These are phyloP conservation scores for Nothophaeocryptopus gaeumannii DNA, from an alignment of 2,329 filamentous ascomycete species.

Conservation along the genomic window DNA sequence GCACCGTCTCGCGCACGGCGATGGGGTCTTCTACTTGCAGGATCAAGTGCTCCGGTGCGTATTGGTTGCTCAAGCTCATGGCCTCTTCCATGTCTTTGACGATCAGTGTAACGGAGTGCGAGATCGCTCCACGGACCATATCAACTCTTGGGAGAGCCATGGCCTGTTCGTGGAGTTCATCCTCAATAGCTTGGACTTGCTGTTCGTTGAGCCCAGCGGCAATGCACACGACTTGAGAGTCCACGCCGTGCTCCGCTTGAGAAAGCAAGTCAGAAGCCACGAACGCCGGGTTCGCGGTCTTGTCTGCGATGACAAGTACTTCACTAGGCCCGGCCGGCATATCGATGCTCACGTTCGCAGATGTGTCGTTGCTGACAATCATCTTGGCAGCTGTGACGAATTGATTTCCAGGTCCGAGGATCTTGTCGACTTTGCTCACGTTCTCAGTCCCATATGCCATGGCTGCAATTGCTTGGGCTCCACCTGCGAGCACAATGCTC, in stretches of 20 bases:
- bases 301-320: conserved; percentile 92
- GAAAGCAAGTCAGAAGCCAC: conserved; percentile 92
- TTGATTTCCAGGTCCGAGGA: conserved; percentile 94
- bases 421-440: conserved; percentile 96
- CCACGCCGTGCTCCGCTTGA: conserved; percentile 94
- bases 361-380: conserved; percentile 95
- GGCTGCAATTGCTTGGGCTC: conserved; percentile 91
- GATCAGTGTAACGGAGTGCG: conserved; percentile 83
- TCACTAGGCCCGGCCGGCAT: conserved; percentile 98
- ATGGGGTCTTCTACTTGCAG: conserved; percentile 79
- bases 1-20: conserved; percentile 70
- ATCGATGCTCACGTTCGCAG: conserved; percentile 90
- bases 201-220: conserved; percentile 73
- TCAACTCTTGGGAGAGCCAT: conserved; percentile 83
- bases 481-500: conserved; percentile 91
- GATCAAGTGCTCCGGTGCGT: conserved; percentile 95
- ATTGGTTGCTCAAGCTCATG: conserved; percentile 80
- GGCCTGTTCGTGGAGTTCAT: conserved; percentile 85
- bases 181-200: conserved; percentile 78
- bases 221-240: conserved; percentile 91
- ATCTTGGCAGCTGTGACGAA: conserved; percentile 99
- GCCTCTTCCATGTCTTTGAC: conserved; percentile 73
- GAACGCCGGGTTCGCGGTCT: conserved; percentile 83
- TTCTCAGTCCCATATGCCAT: conserved; percentile 97
- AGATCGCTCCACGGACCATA: conserved; percentile 86